Percentiles rank a stretch among this genome's conserved stretches.
Conservation (phyloP, 108 stramenopile species). For the Stephanodiscus triporus region DNA sequence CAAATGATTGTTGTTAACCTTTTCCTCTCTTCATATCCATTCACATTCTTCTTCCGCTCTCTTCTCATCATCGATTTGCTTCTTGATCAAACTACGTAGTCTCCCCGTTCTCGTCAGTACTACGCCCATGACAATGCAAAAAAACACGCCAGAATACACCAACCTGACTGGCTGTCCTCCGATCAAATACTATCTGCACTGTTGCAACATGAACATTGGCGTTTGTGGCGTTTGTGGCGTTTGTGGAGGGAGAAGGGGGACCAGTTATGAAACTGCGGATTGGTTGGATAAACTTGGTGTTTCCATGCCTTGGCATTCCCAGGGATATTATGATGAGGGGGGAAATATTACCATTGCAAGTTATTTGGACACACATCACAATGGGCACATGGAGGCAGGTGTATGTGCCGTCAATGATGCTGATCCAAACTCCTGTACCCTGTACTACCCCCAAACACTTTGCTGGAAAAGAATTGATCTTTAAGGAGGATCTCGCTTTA, state of each 20-base stretch:
- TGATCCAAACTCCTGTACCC: conserved; percentile 9
- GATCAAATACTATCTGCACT: conserved; percentile 38
- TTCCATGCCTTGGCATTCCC: conserved; percentile 32
- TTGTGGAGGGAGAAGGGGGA: too few relatives aligned
- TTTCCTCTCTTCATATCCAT: too few relatives aligned
- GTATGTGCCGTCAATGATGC: conserved; percentile 6
- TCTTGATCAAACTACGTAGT: too few relatives aligned
- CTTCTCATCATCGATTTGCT: too few relatives aligned
- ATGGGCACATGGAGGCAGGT: conserved; percentile 44
- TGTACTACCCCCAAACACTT: conserved; percentile 38
- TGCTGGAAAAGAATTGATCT: conserved; percentile 32
- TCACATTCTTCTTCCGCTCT: too few relatives aligned
- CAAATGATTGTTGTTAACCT: too few relatives aligned
- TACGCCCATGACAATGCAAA: too few relatives aligned
- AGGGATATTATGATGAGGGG: conserved; percentile 25
- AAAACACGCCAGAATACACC: too few relatives aligned
- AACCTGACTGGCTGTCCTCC: conserved; percentile 24
- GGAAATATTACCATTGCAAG: conserved; percentile 10
- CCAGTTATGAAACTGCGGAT: conserved; percentile 7
- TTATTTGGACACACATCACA: conserved; percentile 31
- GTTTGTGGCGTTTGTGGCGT: too few relatives aligned
- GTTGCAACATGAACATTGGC: conserved; percentile 32
- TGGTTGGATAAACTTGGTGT: conserved; percentile 26
- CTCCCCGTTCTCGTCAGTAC: too few relatives aligned
- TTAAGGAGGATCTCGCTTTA: conserved; percentile 35